Evolutionary conservation across 192 early-diverging fungal species (phyloP), one percentile per base, ranked within the genome.

Genomic region (Coemansia sp.): DNA sequence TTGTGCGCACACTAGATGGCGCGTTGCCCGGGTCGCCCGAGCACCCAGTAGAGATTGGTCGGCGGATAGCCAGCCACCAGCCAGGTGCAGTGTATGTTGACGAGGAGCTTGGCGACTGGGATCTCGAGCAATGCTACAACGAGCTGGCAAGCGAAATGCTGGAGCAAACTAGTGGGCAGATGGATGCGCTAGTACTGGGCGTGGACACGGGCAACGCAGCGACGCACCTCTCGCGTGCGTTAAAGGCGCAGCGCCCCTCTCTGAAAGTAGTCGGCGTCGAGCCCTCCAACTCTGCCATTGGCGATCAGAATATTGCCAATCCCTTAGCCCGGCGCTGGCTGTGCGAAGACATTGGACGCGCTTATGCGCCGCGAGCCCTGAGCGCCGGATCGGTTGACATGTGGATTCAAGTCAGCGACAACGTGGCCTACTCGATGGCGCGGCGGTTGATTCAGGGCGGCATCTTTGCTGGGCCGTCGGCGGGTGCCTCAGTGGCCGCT

Each of bases 331-430:
- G 63, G 10, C 85, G 87, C 46, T 91, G 91, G 89, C 84, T 87
- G 40, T 76, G 92, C 16, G 92, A 93, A 65, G 91, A 93, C 62
- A 85, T 92, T 33, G 92, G 92, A 8, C 89, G 84, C 27, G 87
- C 84, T 41, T 89, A 90, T 74, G 84, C 87, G 1, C 88, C 89
- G 11, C 71, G 79, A 1, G 80, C 85, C 7, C 68, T 93, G 51
- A 86, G 86, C 33, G 80, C 74, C 8, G 71, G 63, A 2, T 29
- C 86, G 24, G 77, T 91, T 1, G 91, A 91, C 60, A 79, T 75
- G 66, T 92, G 91, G 92, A 78, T 90, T 22, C 86, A 90, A 66
- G 86, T 92, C 42, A 88, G 82, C 44, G 91, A 93, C 69, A 80
- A 83, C 22, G 89, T 90, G 8, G 89, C 92, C 3, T 93, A 87